phyloP scores from a whole-genome alignment of 306 rosid genomes.

The Cicer yamashitae region DNA sequence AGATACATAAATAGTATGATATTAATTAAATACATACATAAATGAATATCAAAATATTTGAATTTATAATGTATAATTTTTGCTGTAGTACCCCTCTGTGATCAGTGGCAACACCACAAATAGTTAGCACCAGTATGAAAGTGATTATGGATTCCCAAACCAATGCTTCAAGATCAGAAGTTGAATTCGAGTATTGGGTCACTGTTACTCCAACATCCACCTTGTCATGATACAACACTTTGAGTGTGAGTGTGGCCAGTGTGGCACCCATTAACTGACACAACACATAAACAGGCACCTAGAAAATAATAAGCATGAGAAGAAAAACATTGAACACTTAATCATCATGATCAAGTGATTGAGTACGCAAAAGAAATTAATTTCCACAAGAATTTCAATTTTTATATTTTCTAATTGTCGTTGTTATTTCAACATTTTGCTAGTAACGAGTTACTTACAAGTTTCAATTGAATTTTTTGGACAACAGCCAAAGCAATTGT shows the following conservation, averaged over 20 bases:
- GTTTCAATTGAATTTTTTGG: constrained; percentile 45
- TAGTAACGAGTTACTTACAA: constrained; percentile 22
- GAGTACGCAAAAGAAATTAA: background rate
- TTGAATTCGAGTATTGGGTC: constrained; percentile 42
- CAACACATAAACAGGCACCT: constrained; percentile 52
- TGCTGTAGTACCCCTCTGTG: constrained; percentile 51
- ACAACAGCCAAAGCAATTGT: constrained; percentile 52
- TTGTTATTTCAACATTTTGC: background rate
- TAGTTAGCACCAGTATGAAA: constrained; percentile 53
- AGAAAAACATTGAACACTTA: background rate
- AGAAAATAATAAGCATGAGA: background rate
- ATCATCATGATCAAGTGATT: background rate
- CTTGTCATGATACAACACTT: constrained; percentile 44
- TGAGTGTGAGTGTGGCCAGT: constrained; percentile 48
- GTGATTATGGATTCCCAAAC: constrained; percentile 52
- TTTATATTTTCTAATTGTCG: no score
- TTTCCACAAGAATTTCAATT: background rate
- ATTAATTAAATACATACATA: background rate
- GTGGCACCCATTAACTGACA: constrained; percentile 47
- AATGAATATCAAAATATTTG: background rate
- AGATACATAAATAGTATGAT: background rate
- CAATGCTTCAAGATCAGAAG: constrained; percentile 47
- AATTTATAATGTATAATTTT: background rate
- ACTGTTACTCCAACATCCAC: constrained; percentile 45
- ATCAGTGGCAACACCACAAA: constrained; percentile 58